Conservation (phyloP, 139 green algal species). For the Chlamydomonas eustigma region DNA sequence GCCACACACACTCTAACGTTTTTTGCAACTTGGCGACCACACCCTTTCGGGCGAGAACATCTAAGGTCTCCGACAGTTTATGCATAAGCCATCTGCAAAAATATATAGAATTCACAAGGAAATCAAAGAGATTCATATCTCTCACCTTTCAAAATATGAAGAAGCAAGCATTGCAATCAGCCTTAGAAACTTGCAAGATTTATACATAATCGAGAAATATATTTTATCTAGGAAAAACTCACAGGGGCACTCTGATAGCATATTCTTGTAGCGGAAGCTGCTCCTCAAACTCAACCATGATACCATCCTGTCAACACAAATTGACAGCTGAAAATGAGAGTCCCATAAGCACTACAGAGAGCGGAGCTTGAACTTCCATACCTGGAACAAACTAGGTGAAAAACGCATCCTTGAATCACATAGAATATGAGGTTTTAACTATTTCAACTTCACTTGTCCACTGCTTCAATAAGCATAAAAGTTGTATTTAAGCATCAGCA, state of each 20-base stretch:
- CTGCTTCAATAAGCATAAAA: background rate
- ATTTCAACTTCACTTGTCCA: background rate
- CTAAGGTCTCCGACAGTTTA: slow-evolving; percentile 5
- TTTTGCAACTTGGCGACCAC: background rate
- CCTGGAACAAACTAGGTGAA: background rate
- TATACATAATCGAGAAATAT: background rate
- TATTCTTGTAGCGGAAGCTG: slow-evolving; percentile 11
- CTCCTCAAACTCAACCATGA: slow-evolving; percentile 17
- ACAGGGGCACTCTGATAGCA: slow-evolving; percentile 6
- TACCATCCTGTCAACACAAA: slow-evolving; percentile 9
- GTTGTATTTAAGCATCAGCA: background rate
- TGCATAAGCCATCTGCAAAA: slow-evolving; percentile 3
- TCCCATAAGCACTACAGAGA: background rate
- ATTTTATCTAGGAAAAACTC: background rate
- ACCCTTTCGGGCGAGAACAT: background rate
- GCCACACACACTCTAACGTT: slow-evolving; percentile 8
- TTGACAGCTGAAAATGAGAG: background rate
- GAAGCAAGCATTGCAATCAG: background rate
- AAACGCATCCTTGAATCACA: background rate
- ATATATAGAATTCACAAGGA: background rate
- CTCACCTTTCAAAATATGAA: background rate
- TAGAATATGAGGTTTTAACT: background rate
- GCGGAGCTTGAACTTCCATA: background rate
- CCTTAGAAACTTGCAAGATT: background rate
- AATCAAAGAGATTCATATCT: background rate